A percentile compares a stretch with the other conserved stretches of the same genome.
These are phyloP conservation scores for Phytopythium montanum DNA, from an alignment of 352 stramenopile genomes.

Conservation along the genomic window DNA sequence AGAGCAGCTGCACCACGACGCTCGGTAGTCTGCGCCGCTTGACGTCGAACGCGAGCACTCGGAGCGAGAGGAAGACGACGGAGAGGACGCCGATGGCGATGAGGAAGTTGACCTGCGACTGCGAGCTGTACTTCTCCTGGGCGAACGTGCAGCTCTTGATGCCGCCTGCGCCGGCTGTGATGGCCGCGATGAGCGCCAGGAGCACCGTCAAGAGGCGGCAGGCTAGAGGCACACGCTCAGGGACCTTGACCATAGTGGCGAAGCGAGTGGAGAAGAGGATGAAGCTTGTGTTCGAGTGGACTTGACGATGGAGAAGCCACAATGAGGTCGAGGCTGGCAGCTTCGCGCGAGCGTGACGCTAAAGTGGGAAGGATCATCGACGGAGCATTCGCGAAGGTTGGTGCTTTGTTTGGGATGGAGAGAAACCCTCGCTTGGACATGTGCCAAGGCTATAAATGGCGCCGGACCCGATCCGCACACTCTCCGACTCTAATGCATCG, in stretches of 20 bases:
- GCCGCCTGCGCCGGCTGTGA: slow-evolving; percentile 30
- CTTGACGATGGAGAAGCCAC: background rate
- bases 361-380: background rate
- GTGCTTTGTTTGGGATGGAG: background rate
- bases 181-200: slow-evolving; percentile 35
- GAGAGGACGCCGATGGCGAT: slow-evolving; percentile 37
- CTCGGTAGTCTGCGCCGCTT: slow-evolving; percentile 47
- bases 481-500: too few relatives aligned
- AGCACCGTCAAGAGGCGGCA: slow-evolving; percentile 39
- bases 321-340: background rate
- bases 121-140: slow-evolving; percentile 45
- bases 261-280: background rate
- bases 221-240: slow-evolving; percentile 31
- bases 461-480: too few relatives aligned
- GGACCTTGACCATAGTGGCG: slow-evolving; percentile 21
- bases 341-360: background rate
- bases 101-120: slow-evolving; percentile 56
- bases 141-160: slow-evolving; percentile 54
- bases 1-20: slow-evolving; percentile 27
- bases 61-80: slow-evolving; percentile 25
- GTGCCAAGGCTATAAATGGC: background rate
- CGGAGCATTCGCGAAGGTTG: background rate
- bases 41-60: slow-evolving; percentile 50
- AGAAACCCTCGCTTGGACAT: too few relatives aligned
- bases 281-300: background rate